Base-by-base conservation (phyloP, 192 early-diverging fungal genomes). In the Backusella parvicylindrica region DNA sequence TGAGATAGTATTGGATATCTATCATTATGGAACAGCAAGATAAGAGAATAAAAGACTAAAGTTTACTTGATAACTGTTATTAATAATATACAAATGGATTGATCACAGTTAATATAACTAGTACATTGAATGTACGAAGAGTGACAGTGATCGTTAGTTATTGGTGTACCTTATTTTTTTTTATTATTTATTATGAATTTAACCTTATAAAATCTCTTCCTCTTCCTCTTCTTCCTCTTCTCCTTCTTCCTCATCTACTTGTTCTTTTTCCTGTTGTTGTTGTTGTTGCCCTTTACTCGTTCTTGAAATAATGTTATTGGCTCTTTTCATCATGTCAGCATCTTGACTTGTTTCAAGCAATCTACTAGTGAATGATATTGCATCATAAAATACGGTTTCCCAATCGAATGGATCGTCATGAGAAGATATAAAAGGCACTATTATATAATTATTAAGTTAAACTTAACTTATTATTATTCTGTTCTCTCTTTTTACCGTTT, bases 301-400 rank as follows among this genome's bases (percentile, higher is more conserved):
- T n/a, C 74, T 68, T 36, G 33, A 15, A 3, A 65, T 50, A 16
- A 76, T 64, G 30, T 56, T 47, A 15, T 64, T 37, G 12, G 50
- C 37, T 50, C 38, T 56, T 12, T 72, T 47, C 0, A 75, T 28
- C 15, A 69, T 71, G 64, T 76, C 75, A 31, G 18, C 21, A 15
- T 76, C 75, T 60, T 60, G 53, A 7, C 30, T 38, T 13, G 32
- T 36, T 36, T 40, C 65, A 47, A 76, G 32, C 26, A 76, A 50
- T 63, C 23, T 47, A 41, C 26, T 35, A 6, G 63, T 40, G 53
- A 63, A 64, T 18, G 30, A 53, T 41, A 43, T 37, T 7, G 32
- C n/a, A 70, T 32, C 31, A 71, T 71, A 15, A 23, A 53, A 36
- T n/a, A 43, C 18, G 2, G 2, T 35, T 28, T 41, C 16, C 23